Evolutionary conservation across 1,139 yeast species (phyloP), one percentile per base, ranked within the genome.

Genomic region (Taphrina wiesneri): DNA sequence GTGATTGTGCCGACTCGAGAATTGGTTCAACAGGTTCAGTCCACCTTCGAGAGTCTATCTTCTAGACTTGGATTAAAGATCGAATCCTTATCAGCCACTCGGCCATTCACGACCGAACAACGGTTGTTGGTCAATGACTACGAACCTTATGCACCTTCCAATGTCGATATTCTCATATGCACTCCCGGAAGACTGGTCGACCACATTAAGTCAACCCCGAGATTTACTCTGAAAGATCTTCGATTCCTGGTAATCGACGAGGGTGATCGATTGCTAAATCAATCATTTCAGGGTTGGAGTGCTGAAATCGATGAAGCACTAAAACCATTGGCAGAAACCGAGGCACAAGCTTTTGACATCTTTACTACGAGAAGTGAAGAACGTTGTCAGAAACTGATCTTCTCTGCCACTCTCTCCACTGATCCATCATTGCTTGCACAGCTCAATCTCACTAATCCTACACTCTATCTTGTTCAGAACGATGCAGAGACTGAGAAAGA

Each of bases 171-270:
- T 6, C 73, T 93, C 1, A 83, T 93, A 1, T 80, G 91, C 4
- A 90, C 99, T 0, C 99, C 99, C 0, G 99, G 99, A 69, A 82
- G 99, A 74, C 78, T 93, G 56, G 97, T 93, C 15, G 99, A 95
- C 71, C 99, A 93, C 76, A 75, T 92, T 54, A 77, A 78, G 45
- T 74, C 75, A 39, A 74, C 75, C 3, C 68, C 69, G 9, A 72
- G 70, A n/a, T 70, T 77, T 57, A 68, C 72, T 39, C 62, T 78
- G 68, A 75, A 78, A 25, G 79, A 82, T 67, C 79, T 93, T 68
- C 81, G 84, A 70, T 90, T 83, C 75, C 79, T 95, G 71, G 89
- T 93, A 2, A 84, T 93, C 51, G 99, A 93, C 77, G 99, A 93
- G 77, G 99, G 98, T 1, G 99, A 93, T 78, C 81, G 97, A 68